phyloP scores from a whole-genome alignment of 2,329 filamentous ascomycete genomes.

The Aureobasidium namibiae region DNA sequence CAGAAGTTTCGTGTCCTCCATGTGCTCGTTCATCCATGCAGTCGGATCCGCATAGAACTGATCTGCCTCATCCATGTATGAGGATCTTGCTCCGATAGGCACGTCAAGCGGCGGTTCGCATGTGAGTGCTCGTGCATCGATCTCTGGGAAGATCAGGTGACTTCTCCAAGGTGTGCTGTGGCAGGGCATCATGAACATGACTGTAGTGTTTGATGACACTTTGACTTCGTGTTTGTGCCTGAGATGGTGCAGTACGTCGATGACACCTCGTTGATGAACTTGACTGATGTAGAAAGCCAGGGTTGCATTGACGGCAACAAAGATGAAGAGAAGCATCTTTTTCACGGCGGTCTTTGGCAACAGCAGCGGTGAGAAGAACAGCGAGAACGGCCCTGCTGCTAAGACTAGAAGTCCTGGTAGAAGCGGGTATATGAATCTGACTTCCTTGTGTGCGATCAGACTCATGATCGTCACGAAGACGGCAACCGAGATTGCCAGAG shows the following conservation, averaged over 20 bases:
- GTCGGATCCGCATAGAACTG: conserved; percentile 67
- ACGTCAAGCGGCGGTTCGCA: conserved; percentile 82
- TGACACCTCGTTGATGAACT: conserved; percentile 71
- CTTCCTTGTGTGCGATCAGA: conserved; percentile 86
- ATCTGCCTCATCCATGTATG: conserved; percentile 84
- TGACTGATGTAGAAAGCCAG: conserved; percentile 67
- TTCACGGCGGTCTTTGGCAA: conserved; percentile 29
- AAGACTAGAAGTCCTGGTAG: conserved; percentile 79
- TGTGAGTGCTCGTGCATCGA: conserved; percentile 74
- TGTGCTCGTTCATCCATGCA: conserved; percentile 34
- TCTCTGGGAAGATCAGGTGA: conserved; percentile 65
- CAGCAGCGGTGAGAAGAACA: conserved; percentile 50
- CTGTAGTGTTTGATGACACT: conserved; percentile 34
- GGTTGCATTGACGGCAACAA: conserved; percentile 58
- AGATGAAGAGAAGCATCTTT: conserved; percentile 41
- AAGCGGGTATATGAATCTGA: conserved; percentile 91
- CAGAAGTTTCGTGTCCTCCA: conserved; percentile 22
- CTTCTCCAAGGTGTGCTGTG: conserved; percentile 94
- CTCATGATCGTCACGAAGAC: conserved; percentile 63
- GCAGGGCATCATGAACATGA: conserved; percentile 87
- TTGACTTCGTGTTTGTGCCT: conserved; percentile 61
- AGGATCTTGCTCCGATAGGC: conserved; percentile 49
- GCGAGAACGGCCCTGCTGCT: conserved; percentile 56
- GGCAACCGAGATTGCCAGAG: conserved; percentile 43
- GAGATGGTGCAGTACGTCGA: conserved; percentile 66